phyloP scores from a whole-genome alignment of 164 flowering plant genomes.

The Tinospora cordifolia region DNA sequence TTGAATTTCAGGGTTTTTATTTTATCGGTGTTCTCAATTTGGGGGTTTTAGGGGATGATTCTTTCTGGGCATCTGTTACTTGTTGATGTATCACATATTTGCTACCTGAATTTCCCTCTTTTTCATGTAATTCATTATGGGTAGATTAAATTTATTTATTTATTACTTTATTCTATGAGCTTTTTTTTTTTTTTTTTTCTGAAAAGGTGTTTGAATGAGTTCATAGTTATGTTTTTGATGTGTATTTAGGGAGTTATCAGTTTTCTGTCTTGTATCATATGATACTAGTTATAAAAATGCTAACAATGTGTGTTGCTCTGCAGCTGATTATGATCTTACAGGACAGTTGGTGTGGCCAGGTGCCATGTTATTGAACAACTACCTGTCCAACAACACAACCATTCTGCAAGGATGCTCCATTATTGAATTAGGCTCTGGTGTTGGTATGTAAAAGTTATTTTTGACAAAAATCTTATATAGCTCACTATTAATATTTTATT shows the following conservation, averaged over 20 bases:
- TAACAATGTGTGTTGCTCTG: constrained; percentile 20
- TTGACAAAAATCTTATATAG: neutral
- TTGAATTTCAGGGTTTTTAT: neutral
- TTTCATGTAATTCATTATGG: no score
- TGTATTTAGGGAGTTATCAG: neutral
- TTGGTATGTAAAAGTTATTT: constrained; percentile 10
- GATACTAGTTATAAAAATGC: neutral
- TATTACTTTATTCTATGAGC: no score
- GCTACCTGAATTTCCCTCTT: no score
- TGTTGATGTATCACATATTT: no score
- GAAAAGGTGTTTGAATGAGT: no score
- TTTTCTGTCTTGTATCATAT: neutral
- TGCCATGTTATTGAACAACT: constrained; percentile 67
- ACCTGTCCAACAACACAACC: constrained; percentile 50
- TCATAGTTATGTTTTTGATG: neutral
- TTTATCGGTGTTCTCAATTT: neutral
- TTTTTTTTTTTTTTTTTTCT: no score
- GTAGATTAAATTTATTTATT: no score
- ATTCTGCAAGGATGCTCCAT: constrained; percentile 28
- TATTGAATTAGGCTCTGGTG: constrained; percentile 20
- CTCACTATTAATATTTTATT: neutral
- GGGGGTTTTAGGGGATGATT: neutral
- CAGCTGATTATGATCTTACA: constrained; percentile 98
- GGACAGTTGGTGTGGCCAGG: constrained; percentile 99
- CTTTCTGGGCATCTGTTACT: no score